phyloP scores from a whole-genome alignment of 2,329 filamentous ascomycete species.

The Penicillium expansum region DNA sequence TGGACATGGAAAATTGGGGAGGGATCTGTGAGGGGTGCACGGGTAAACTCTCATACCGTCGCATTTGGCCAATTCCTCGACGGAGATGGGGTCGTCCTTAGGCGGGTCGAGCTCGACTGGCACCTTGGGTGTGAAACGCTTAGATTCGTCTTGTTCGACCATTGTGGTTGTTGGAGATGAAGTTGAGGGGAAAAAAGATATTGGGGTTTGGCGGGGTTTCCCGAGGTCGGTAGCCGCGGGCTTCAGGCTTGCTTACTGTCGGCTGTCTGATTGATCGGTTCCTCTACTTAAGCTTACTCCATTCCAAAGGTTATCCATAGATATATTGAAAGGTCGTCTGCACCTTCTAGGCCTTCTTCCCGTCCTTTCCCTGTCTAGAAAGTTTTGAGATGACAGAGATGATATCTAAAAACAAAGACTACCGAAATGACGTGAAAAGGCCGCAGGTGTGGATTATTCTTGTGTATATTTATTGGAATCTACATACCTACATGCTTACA shows the following conservation, averaged over 20 bases:
- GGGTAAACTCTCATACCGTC: conserved; percentile 62
- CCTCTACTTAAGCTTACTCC: background rate
- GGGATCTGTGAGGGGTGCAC: background rate
- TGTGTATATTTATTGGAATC: too few relatives aligned
- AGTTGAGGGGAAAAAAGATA: conserved; percentile 21
- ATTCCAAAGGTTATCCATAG: background rate
- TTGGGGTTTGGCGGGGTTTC: conserved; percentile 21
- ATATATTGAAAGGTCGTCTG: too few relatives aligned
- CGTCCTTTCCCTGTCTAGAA: too few relatives aligned
- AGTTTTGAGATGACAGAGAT: too few relatives aligned
- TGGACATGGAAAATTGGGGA: background rate
- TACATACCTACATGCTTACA: background rate
- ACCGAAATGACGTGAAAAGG: too few relatives aligned
- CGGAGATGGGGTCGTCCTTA: conserved; percentile 81
- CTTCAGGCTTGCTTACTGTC: conserved; percentile 15
- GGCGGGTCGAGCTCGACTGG: conserved; percentile 67
- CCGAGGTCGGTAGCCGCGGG: background rate
- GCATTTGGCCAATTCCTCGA: conserved; percentile 74
- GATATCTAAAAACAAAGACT: too few relatives aligned
- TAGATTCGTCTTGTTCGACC: conserved; percentile 31
- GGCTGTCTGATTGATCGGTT: conserved; percentile 10
- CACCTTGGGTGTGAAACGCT: conserved; percentile 43
- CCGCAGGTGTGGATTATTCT: too few relatives aligned
- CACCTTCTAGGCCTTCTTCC: too few relatives aligned
- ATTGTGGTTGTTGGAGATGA: conserved; percentile 20